Evolutionary conservation across 2,329 filamentous ascomycete genomes (phyloP), one percentile per base, ranked within the genome.

Genomic region (Macroventuria anomochaeta): DNA sequence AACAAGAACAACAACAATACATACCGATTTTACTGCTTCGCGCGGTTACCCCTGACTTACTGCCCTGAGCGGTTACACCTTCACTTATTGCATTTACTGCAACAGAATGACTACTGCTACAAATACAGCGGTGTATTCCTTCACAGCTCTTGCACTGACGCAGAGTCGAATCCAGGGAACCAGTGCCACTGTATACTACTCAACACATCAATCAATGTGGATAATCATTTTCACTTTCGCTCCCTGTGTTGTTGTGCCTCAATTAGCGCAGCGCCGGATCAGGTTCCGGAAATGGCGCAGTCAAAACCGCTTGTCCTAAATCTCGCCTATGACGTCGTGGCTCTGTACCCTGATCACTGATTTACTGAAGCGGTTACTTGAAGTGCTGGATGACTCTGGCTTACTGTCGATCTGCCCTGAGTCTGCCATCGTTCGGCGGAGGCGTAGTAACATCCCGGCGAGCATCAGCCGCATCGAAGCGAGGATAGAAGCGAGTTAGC

Each of bases 391-490:
- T 41, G 15, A 26, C 21, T 21, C n/a, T 3, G 23, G 8, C 12
- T 23, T n/a, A 23, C 32, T 46, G 51, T 21, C 21, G 39, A 40
- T 48, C 37, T 15, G 50, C 50, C 50, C 42, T 17, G 13, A 13
- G 32, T 28, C 42, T 26, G 37, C 43, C 50, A 36, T 53, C 32
- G 38, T 23, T 20, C 33, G 13, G 26, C 13, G 10, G 21, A 43
- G 43, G 25, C 51, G 33, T 21, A 48, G 38, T 25, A 23, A n/a
- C 11, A 21, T 12, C 38, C 44, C 18, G 5, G 38, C 40, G 38
- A 54, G 3, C 12, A 10, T n/a, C 23, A 48, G 25, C 32, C 11
- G 18, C 36, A 33, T 13, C 25, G 13, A 31, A 32, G 42, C 18
- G 4, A 28, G 1, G 7, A 6, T 15, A 8, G 10, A 43, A 37